A percentile compares a stretch with the other conserved stretches of the same genome.
Conservation (phyloP, 2,329 filamentous ascomycete species). For the Cladosporium austrohemisphaericum region DNA sequence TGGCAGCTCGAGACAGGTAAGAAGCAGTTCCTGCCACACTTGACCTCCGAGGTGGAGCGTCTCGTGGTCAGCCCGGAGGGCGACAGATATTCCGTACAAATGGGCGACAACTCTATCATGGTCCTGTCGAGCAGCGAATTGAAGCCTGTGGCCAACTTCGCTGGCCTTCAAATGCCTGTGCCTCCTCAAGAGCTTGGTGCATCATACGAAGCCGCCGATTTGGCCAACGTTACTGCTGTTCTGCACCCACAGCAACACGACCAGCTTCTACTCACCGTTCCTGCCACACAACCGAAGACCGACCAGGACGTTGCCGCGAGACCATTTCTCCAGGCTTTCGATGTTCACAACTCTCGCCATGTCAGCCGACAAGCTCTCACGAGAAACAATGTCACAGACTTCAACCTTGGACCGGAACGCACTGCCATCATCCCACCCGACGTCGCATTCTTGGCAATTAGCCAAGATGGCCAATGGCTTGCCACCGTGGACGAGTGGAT, state of each 20-base stretch:
- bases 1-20: constrained; percentile 90
- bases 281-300: constrained; percentile 46
- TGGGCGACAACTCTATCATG: constrained; percentile 91
- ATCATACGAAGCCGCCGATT: constrained; percentile 8
- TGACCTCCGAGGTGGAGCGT: constrained; percentile 79
- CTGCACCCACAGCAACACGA: constrained; percentile 40
- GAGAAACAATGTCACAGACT: constrained; percentile 78
- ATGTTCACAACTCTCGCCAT: constrained; percentile 73
- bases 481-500: constrained; percentile 90
- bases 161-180: constrained; percentile 65
- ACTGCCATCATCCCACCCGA: constrained; percentile 72
- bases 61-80: constrained; percentile 77
- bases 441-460: constrained; percentile 71
- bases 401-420: constrained; percentile 70
- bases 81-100: constrained; percentile 74
- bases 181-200: constrained; percentile 33
- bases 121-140: constrained; percentile 86
- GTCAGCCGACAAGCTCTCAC: constrained; percentile 84
- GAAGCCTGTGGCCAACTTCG: constrained; percentile 76
- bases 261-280: constrained; percentile 48
- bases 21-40: constrained; percentile 81
- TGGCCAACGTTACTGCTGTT: constrained; percentile 30
- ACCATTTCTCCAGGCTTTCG: constrained; percentile 78
- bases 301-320: constrained; percentile 34
- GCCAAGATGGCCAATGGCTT: constrained; percentile 80